A percentile compares a stretch with the other conserved stretches of the same genome.
Evolutionary conservation across 2,329 filamentous ascomycete genomes (phyloP).

Genomic region (Camptophora hylomeconis): DNA sequence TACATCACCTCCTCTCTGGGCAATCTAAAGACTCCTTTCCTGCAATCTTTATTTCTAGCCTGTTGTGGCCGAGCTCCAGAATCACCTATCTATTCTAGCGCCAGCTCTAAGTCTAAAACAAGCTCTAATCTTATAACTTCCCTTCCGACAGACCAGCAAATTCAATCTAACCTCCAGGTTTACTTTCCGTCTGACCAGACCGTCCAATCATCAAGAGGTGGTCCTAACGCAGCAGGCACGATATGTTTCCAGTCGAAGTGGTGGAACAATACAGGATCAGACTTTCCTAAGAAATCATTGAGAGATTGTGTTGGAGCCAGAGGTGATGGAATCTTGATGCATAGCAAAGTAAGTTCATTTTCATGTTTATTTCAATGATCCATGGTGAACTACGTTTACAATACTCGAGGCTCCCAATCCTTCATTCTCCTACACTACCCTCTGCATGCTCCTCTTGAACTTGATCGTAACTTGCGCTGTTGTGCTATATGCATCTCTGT

Average conservation of each 20-base stretch:
- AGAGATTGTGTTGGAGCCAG: conserved; percentile 64
- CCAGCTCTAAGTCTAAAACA: conserved; percentile 6
- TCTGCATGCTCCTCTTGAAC: too few species aligned
- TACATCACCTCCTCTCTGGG: conserved; percentile 61
- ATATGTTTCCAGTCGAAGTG: conserved; percentile 65
- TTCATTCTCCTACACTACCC: too few species aligned
- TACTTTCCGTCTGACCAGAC: conserved; percentile 72
- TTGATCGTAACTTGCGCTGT: not conserved
- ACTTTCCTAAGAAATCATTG: conserved; percentile 60
- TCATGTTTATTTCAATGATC: conserved; percentile 3
- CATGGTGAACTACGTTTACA: conserved; percentile 2
- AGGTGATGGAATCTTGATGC: conserved; percentile 57
- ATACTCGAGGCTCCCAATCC: too few species aligned
- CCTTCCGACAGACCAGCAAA: conserved; percentile 23
- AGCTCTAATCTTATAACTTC: too few species aligned
- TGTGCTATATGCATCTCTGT: not conserved
- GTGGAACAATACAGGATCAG: conserved; percentile 49
- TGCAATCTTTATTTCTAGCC: conserved; percentile 31
- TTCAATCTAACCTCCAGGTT: conserved; percentile 49
- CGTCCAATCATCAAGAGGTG: conserved; percentile 51
- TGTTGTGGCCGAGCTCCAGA: conserved; percentile 31
- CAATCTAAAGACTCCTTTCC: conserved; percentile 41
- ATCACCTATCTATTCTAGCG: conserved; percentile 9
- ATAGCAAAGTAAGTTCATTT: conserved; percentile 59
- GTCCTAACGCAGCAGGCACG: conserved; percentile 56